phyloP scores from a whole-genome alignment of 495 filamentous ascomycete genomes.

The Trypethelium eluteriae region DNA sequence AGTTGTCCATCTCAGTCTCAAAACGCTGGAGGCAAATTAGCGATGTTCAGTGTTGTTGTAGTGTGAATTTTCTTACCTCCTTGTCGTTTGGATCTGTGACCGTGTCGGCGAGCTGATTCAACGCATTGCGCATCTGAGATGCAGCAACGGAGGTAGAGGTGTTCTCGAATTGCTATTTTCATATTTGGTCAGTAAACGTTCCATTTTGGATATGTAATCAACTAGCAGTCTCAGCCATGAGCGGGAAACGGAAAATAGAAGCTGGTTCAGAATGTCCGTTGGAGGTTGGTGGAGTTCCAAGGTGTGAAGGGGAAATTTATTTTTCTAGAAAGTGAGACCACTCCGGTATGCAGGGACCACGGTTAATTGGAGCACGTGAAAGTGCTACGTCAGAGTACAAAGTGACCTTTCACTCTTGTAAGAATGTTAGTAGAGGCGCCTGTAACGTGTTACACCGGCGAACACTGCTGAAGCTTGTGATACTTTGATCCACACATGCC shows the following conservation, averaged over 20 bases:
- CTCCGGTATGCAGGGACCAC: too few species aligned
- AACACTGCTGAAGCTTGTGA: too few species aligned
- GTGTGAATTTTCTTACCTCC: conserved; percentile 49
- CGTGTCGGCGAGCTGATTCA: conserved; percentile 85
- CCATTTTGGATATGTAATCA: conserved; percentile 3
- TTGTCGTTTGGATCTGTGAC: conserved; percentile 76
- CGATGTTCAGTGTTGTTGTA: not conserved
- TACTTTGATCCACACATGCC: too few species aligned
- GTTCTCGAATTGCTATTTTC: conserved; percentile 88
- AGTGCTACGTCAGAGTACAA: too few species aligned
- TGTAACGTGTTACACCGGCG: too few species aligned
- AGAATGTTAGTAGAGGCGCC: too few species aligned
- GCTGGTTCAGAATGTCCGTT: not conserved
- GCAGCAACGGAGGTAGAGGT: conserved; percentile 96
- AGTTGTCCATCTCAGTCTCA: conserved; percentile 99
- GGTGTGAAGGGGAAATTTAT: not conserved
- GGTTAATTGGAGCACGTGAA: too few species aligned
- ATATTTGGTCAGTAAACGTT: conserved; percentile 19
- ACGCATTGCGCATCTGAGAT: conserved; percentile 95
- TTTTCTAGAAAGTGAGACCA: too few species aligned
- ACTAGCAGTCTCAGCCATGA: not conserved
- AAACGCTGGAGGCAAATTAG: conserved; percentile 50
- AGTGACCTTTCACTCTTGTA: too few species aligned
- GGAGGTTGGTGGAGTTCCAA: not conserved
- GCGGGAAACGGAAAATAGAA: not conserved